Conservation (phyloP, 2,329 filamentous ascomycete species). For the Fusarium sp. region DNA sequence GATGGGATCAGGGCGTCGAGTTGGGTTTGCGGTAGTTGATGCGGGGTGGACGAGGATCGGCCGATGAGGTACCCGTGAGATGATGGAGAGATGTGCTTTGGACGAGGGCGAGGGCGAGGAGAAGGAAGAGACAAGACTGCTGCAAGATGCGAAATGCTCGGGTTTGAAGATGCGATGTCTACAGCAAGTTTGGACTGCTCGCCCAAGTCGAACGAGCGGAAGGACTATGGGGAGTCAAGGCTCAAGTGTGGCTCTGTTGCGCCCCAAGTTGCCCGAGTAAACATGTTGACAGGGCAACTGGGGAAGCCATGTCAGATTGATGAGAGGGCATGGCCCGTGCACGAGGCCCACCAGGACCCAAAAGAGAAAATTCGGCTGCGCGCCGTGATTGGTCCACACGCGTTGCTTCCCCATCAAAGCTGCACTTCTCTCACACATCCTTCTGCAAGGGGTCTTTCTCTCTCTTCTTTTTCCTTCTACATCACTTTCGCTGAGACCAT, state of each 20-base stretch:
- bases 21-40: conserved; percentile 28
- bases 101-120: conserved; percentile 13
- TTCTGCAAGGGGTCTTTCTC: conserved; percentile 24
- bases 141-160: conserved; percentile 17
- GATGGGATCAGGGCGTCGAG: conserved; percentile 11
- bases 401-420: conserved; percentile 17
- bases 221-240: conserved; percentile 45
- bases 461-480: conserved; percentile 20
- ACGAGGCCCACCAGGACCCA: conserved; percentile 10
- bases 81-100: conserved; percentile 15
- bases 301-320: conserved; percentile 31
- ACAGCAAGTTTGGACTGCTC: conserved; percentile 35
- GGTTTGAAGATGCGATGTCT: conserved; percentile 31
- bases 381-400: conserved; percentile 29
- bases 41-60: conserved; percentile 37
- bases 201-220: conserved; percentile 28
- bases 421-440: conserved; percentile 30
- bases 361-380: conserved; percentile 34
- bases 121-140: conserved; percentile 9
- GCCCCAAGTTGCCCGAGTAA: conserved; percentile 50
- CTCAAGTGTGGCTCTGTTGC: conserved; percentile 47
- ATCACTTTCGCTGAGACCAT: conserved; percentile 1
- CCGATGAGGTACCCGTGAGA: conserved; percentile 35
- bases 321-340: conserved; percentile 40
- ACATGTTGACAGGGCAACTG: conserved; percentile 57